A percentile compares a stretch with the other conserved stretches of the same genome.
Conservation (phyloP, 495 filamentous ascomycete genomes). For the Neurospora hispaniola region DNA sequence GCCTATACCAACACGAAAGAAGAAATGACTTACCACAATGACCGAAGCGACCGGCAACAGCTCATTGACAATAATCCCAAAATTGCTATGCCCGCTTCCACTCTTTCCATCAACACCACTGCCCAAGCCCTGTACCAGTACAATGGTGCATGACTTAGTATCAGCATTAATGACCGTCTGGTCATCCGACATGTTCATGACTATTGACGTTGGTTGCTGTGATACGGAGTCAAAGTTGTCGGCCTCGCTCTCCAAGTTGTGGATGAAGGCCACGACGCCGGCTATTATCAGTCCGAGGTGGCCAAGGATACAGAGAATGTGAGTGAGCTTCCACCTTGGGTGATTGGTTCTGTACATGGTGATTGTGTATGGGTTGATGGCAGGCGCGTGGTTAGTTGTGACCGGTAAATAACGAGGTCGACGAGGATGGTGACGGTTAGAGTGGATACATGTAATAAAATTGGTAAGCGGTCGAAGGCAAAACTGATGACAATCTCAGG, state of each 20-base stretch:
- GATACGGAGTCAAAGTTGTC: neutral
- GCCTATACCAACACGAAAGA: neutral
- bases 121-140: neutral
- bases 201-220: neutral
- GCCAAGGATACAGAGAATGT: conserved; percentile 15
- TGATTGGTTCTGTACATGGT: conserved; percentile 23
- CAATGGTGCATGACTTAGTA: neutral
- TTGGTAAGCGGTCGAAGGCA: neutral
- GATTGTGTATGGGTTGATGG: neutral
- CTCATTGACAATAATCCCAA: neutral
- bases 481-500: neutral
- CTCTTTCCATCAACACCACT: neutral
- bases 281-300: conserved; percentile 16
- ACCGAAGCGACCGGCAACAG: neutral
- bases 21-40: neutral
- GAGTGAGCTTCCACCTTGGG: conserved; percentile 19
- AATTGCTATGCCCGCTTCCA: neutral
- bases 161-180: neutral
- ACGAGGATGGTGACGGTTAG: neutral
- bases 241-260: conserved; percentile 6
- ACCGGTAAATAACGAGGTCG: neutral
- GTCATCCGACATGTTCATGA: neutral
- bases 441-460: neutral
- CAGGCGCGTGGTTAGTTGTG: neutral
- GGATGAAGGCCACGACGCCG: conserved; percentile 11